Conservation (phyloP, 345 rosid genomes). For the Cardamine occulta region DNA sequence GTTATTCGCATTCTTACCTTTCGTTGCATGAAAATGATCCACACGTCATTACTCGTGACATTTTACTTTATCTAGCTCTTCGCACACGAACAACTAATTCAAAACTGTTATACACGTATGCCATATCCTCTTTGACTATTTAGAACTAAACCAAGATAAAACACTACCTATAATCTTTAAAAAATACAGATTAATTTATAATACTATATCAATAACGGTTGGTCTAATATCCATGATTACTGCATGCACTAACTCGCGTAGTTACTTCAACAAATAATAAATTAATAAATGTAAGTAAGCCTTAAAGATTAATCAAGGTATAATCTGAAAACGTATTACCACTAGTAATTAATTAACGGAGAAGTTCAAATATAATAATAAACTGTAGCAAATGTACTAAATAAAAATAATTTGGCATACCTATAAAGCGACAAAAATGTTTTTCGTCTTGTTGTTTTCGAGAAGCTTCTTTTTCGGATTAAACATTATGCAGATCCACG, state of each 20-base stretch:
- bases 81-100: background rate
- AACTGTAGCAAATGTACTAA: background rate
- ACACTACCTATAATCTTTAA: background rate
- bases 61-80: background rate
- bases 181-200: background rate
- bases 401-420: background rate
- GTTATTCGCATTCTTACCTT: background rate
- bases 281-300: background rate
- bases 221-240: background rate
- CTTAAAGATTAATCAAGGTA: slow-evolving; percentile 1
- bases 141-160: background rate
- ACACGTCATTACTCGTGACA: background rate
- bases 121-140: background rate
- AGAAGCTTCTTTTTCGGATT: slow-evolving; percentile 34
- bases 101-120: background rate
- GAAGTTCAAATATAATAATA: background rate
- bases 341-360: background rate
- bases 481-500: slow-evolving; percentile 38
- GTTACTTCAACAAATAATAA: background rate
- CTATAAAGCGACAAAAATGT: slow-evolving; percentile 30
- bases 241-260: background rate
- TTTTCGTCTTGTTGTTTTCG: slow-evolving; percentile 32
- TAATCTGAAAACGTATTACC: background rate
- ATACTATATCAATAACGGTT: background rate
- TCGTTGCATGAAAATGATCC: background rate